Conservation (phyloP, 2,329 filamentous ascomycete genomes). For the Talaromyces sp. region DNA sequence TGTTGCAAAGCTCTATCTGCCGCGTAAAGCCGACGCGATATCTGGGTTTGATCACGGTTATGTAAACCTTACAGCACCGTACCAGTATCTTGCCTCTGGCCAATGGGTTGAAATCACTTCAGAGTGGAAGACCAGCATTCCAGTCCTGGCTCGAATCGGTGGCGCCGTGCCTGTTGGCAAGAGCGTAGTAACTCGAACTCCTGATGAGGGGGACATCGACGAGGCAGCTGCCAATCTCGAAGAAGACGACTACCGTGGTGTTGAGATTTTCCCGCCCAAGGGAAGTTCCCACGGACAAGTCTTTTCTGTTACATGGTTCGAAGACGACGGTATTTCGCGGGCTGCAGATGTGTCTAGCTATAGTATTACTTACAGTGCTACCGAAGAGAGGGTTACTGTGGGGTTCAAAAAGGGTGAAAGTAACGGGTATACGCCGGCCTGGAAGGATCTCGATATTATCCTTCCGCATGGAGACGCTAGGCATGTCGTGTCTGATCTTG, state of each 20-base stretch:
- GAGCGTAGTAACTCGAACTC: slow-evolving; percentile 44
- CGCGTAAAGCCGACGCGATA: slow-evolving; percentile 34
- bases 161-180: slow-evolving; percentile 49
- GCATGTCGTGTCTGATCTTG: slow-evolving; percentile 28
- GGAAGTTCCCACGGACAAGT: slow-evolving; percentile 33
- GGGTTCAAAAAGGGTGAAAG: slow-evolving; percentile 33
- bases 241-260: slow-evolving; percentile 50
- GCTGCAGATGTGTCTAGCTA: slow-evolving; percentile 37
- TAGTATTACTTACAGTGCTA: slow-evolving; percentile 40
- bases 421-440: slow-evolving; percentile 43
- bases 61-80: slow-evolving; percentile 57
- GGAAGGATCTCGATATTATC: slow-evolving; percentile 46
- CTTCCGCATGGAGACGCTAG: slow-evolving; percentile 47
- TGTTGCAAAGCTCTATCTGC: slow-evolving; percentile 57
- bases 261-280: slow-evolving; percentile 53
- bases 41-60: slow-evolving; percentile 49
- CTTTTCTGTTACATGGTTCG: slow-evolving; percentile 45
- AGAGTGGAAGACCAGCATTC: slow-evolving; percentile 49
- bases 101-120: slow-evolving; percentile 49
- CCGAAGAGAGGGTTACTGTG: slow-evolving; percentile 40
- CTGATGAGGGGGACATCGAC: slow-evolving; percentile 46
- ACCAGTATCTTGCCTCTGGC: slow-evolving; percentile 51
- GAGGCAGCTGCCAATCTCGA: slow-evolving; percentile 38
- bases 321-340: slow-evolving; percentile 53
- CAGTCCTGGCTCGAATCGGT: slow-evolving; percentile 51